Conservation (phyloP, 2,329 filamentous ascomycete species). For the Dactylellina cionopaga region DNA sequence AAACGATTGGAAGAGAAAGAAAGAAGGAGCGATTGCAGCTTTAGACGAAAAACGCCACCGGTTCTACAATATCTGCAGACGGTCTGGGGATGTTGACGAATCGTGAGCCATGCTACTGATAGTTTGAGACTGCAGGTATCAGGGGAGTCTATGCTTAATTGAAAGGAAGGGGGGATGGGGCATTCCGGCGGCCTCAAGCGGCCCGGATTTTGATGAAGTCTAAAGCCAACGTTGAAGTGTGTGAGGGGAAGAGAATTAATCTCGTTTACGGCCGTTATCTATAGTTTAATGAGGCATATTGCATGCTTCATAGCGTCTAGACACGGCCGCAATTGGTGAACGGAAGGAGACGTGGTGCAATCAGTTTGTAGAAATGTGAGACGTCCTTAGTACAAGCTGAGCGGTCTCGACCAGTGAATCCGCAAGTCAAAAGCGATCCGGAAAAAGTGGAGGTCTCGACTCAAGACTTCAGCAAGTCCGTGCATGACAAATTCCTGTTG, state of each 20-base stretch:
- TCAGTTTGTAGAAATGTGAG: neutral
- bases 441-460: neutral
- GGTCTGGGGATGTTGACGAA: constrained; percentile 15
- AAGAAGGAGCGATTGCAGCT: constrained; percentile 8
- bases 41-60: constrained; percentile 24
- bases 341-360: neutral
- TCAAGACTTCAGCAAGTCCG: neutral
- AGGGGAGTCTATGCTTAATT: no score
- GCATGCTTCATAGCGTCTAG: constrained; percentile 29
- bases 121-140: constrained; percentile 26
- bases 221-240: neutral
- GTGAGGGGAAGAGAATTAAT: no score
- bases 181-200: no score
- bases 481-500: constrained; percentile 46
- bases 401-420: neutral
- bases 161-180: no score
- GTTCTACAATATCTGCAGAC: constrained; percentile 20
- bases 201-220: no score
- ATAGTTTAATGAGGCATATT: constrained; percentile 27
- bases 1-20: no score
- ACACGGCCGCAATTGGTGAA: constrained; percentile 28
- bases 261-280: constrained; percentile 33
- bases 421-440: neutral
- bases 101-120: constrained; percentile 2
- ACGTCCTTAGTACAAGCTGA: neutral